Evolutionary conservation across 2,329 filamentous ascomycete genomes (phyloP).

Genomic region (Talaromyces funiculosus): DNA sequence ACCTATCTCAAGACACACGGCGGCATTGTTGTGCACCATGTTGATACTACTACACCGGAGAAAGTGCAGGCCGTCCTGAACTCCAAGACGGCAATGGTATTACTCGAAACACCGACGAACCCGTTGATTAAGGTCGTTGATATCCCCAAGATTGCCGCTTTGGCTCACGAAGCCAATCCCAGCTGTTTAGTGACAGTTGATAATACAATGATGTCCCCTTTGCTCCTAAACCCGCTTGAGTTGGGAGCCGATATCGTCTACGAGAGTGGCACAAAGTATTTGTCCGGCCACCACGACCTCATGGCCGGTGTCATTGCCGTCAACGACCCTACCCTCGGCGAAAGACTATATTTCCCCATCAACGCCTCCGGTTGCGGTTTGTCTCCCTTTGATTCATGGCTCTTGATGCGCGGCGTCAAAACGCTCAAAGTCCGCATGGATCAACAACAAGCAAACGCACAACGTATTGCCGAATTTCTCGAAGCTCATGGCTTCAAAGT

Average conservation of each 20-base stretch:
- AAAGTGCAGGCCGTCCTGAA: constrained; percentile 64
- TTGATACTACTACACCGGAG: constrained; percentile 80
- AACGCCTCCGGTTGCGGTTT: constrained; percentile 93
- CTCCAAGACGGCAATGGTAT: constrained; percentile 85
- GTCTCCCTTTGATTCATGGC: constrained; percentile 90
- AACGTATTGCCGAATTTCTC: constrained; percentile 85
- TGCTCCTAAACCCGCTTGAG: constrained; percentile 89
- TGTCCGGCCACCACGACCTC: constrained; percentile 96
- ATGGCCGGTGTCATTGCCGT: constrained; percentile 96
- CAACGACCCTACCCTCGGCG: constrained; percentile 74
- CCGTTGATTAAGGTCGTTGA: constrained; percentile 98
- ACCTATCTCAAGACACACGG: constrained; percentile 86
- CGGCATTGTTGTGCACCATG: constrained; percentile 89
- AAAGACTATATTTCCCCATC: constrained; percentile 94
- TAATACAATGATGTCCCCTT: constrained; percentile 97
- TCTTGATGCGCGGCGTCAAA: constrained; percentile 92
- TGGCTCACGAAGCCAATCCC: constrained; percentile 71
- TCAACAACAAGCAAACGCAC: constrained; percentile 90
- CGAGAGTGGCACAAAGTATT: constrained; percentile 95
- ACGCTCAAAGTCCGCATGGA: constrained; percentile 98
- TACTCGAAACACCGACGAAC: constrained; percentile 95
- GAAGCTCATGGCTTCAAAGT: constrained; percentile 89
- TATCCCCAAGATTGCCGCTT: constrained; percentile 69
- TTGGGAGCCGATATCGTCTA: constrained; percentile 94
- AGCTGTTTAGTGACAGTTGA: constrained; percentile 84